Conservation (phyloP, 1,139 yeast genomes). For the Kodamaea suecica region DNA sequence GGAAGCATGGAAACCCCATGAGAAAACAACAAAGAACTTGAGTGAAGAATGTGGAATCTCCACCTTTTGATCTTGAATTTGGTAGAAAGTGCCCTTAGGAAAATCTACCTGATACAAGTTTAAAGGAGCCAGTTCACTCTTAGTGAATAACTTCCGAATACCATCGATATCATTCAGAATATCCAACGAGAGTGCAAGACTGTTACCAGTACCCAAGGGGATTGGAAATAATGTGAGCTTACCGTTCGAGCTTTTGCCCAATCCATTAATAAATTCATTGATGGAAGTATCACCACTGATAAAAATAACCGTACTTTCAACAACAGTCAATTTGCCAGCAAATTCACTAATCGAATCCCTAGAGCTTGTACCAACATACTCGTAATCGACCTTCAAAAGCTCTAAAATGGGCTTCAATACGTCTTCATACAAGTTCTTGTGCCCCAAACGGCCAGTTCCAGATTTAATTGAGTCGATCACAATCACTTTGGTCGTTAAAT, state of each 20-base stretch:
- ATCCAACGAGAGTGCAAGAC: conserved; percentile 64
- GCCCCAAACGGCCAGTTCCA: conserved; percentile 47
- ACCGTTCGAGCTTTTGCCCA: conserved; percentile 19
- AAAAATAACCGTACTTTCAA: conserved; percentile 47
- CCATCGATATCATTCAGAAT: conserved; percentile 35
- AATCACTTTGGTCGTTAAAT: conserved; percentile 11
- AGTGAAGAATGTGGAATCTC: conserved; percentile 23
- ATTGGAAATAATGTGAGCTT: conserved; percentile 44
- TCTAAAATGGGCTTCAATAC: conserved; percentile 48
- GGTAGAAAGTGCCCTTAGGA: conserved; percentile 43
- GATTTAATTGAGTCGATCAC: conserved; percentile 55
- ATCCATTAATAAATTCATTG: conserved; percentile 66
- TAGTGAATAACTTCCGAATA: conserved; percentile 42
- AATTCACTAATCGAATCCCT: conserved; percentile 30
- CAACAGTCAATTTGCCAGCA: conserved; percentile 20
- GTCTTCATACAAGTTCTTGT: conserved; percentile 38
- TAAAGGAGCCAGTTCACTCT: conserved; percentile 32
- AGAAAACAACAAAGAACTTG: conserved; percentile 62
- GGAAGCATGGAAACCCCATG: conserved; percentile 87
- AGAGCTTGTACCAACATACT: conserved; percentile 39
- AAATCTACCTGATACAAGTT: conserved; percentile 54
- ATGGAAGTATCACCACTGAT: conserved; percentile 87
- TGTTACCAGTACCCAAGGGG: conserved; percentile 89
- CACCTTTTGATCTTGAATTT: conserved; percentile 21
- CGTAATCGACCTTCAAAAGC: conserved; percentile 31